A percentile compares a stretch with the other conserved stretches of the same genome.
phyloP scores from a whole-genome alignment of 495 filamentous ascomycete genomes.

The Lentithecium fluviatile region DNA sequence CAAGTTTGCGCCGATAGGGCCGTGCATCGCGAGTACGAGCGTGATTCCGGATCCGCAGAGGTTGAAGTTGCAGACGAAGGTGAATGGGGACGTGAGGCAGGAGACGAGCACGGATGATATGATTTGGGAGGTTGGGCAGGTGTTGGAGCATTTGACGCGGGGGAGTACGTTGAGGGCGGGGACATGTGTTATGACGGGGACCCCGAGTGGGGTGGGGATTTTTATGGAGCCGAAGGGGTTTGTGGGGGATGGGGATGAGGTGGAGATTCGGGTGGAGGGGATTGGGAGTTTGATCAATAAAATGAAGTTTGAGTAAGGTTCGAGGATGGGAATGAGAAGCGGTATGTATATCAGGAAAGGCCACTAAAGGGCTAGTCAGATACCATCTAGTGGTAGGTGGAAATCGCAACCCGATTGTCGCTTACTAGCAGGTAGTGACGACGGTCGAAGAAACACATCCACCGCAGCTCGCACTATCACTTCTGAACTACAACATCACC shows the following conservation, averaged over 20 bases:
- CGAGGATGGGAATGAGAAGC: too few relatives aligned
- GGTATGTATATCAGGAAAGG: too few relatives aligned
- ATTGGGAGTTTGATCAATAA: constrained; percentile 42
- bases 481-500: too few relatives aligned
- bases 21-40: constrained; percentile 39
- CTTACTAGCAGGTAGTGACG: too few relatives aligned
- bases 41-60: constrained; percentile 36
- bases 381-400: too few relatives aligned
- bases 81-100: constrained; percentile 48
- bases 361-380: too few relatives aligned
- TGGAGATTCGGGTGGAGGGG: constrained; percentile 42
- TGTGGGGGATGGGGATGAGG: constrained; percentile 46
- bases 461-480: too few relatives aligned
- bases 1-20: constrained; percentile 50
- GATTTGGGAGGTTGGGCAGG: constrained; percentile 40
- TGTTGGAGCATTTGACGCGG: constrained; percentile 40
- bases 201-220: constrained; percentile 45
- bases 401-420: too few relatives aligned
- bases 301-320: constrained; percentile 40
- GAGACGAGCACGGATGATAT: constrained; percentile 39
- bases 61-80: constrained; percentile 38
- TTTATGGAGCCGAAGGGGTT: constrained; percentile 42
- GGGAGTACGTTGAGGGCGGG: constrained; percentile 43
- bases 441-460: too few relatives aligned
- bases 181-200: constrained; percentile 47